Base-by-base conservation (phyloP, 345 rosid genomes). In the Euphorbia lathyris region DNA sequence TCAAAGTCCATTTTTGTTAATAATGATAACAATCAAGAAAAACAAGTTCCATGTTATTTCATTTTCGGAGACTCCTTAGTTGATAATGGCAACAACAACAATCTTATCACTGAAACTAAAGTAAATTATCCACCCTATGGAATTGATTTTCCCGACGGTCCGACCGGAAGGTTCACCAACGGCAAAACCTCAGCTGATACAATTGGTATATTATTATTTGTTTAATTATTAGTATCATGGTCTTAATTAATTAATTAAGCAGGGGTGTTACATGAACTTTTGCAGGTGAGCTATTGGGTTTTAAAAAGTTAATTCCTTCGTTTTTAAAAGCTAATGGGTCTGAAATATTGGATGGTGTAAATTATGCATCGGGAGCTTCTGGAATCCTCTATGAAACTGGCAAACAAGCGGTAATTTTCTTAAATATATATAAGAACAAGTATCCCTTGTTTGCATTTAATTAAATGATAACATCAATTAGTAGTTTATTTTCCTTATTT, bases 51-150 rank as follows among this genome's bases (percentile, higher is more conserved):
- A 5, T 81, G 84, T 29, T 75, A 38, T 51, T 78, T 81, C 74
- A 64, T 81, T 32, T 77, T 77, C 11, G 84, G 79, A 17, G 84
- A 81, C 43, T 81, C 81, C 0, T 58, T 72, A 20, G 68, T 40
- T 29, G 81, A 77, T 43, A 66, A 13, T 25, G 79, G 84, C 64
- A 81, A 81, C 34, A 79, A 79, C 52, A 81, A 81, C 48, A 0
- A 36, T 9, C 65, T 81, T 30, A n/a, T 30, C 7, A 75, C 72
- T 1, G 1, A 2, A 6, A 64, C 73, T 16, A 75, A 61, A 59
- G 79, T 50, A 0, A 71, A 81, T 61, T 81, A 63, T 40, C 12
- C 6, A 0, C 76, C 82, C 0, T 73, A 81, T n/a, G 78, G 82
- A 2, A 52, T 78, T 3, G 77, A 78, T 40, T 78, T 65, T n/a